Evolutionary conservation across 805 yeast species (phyloP).

Genomic region (Kazachstania africana): DNA sequence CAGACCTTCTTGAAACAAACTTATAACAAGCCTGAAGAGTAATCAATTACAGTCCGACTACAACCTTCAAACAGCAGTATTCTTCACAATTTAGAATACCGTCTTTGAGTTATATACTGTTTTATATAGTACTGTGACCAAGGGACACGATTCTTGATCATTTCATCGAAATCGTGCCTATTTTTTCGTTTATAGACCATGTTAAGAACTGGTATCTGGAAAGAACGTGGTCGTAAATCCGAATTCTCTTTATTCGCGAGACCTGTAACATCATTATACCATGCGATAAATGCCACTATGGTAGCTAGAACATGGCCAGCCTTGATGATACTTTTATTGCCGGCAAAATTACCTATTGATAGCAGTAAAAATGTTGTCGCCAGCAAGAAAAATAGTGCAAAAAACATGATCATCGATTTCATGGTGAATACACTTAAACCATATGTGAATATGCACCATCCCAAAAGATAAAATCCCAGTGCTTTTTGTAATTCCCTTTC

Average conservation of each 20-base stretch:
- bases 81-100: too few species aligned
- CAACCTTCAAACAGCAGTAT: too few species aligned
- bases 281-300: slow-evolving; percentile 47
- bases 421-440: slow-evolving; percentile 41
- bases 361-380: slow-evolving; percentile 45
- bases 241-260: slow-evolving; percentile 53
- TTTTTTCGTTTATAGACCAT: background rate
- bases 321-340: slow-evolving; percentile 28
- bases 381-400: slow-evolving; percentile 41
- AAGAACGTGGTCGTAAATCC: slow-evolving; percentile 22
- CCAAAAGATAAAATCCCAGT: slow-evolving; percentile 46
- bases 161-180: background rate
- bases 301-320: slow-evolving; percentile 61
- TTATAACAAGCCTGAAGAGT: too few species aligned
- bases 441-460: slow-evolving; percentile 53
- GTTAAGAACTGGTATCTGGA: slow-evolving; percentile 23
- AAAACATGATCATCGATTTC: slow-evolving; percentile 55
- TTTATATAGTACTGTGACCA: too few species aligned
- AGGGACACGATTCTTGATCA: too few species aligned
- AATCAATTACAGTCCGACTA: too few species aligned
- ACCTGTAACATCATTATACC: slow-evolving; percentile 65
- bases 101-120: too few species aligned
- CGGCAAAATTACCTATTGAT: slow-evolving; percentile 38
- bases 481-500: slow-evolving; percentile 34
- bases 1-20: too few species aligned